Evolutionary conservation across 768 basidiomycete genomes (phyloP), one percentile per base, ranked within the genome.

Genomic region (Multifurca ochricompacta): DNA sequence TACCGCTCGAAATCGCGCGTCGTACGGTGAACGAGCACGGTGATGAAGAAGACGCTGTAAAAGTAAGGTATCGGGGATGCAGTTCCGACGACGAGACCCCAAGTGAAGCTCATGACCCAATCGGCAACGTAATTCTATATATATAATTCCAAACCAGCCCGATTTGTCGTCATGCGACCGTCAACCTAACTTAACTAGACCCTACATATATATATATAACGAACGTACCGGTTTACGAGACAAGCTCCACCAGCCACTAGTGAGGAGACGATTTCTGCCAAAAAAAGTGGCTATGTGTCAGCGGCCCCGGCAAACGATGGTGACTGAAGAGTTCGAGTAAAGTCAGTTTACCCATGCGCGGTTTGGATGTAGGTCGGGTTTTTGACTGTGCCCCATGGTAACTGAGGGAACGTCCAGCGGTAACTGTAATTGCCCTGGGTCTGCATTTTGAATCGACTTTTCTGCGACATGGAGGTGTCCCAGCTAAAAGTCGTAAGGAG

Each of bases 381-480:
- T 64, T 90, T 70, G 58, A 97, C 71, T 6, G 80, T 81, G 57
- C 83, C 79, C 67, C 90, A 78, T 0, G 95, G 94, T 8, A 96
- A 73, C 65, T 94, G 89, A 52, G 96, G 96, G 83, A 98, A 98
- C 0, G 93, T 85, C 64, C 85, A 85, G 64, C 96, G 87, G 73
- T 84, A 87, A 35, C 74, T 77, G 63, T 78, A 84, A 61, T 88
- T 89, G 19, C 92, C 94, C 63, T 92, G 90, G 35, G 87, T 87
- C 67, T 95, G 87, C 87, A 97, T 95, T 68, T 96, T 95, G 80
- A 98, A 98, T 59, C 83, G 83, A 60, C 90, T 93, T 74, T 99
- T 98, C 67, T 98, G 95, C 3, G 91, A 82, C 91, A 93, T 95
- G 2, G 92, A 77, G 16, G 89, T 86, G 63, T 99, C 96, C 79